Conservation (phyloP, 1,284 basidiomycete species). For the Puccinia brachypodii region DNA sequence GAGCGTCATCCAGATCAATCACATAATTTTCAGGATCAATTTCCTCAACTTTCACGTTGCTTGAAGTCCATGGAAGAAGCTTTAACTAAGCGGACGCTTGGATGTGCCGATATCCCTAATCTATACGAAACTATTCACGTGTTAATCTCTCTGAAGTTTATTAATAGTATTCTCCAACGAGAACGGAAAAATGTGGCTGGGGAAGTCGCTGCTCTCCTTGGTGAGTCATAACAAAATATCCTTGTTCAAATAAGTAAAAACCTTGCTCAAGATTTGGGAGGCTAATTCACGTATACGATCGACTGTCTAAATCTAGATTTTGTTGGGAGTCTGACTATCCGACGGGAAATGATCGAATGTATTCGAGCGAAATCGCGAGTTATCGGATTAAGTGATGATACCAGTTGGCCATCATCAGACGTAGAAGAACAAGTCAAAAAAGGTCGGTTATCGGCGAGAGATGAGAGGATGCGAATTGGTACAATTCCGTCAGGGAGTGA, state of each 20-base stretch:
- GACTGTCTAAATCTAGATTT: conserved; percentile 60
- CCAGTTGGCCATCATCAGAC: conserved; percentile 50
- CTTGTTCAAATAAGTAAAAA: no score
- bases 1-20: background rate
- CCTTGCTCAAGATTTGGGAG: background rate
- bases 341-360: conserved; percentile 65
- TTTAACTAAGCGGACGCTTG: conserved; percentile 26
- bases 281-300: background rate
- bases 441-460: conserved; percentile 50
- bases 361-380: conserved; percentile 63
- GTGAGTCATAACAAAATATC: conserved; percentile 18
- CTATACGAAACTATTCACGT: conserved; percentile 31
- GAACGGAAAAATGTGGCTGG: conserved; percentile 37
- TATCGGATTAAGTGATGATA: conserved; percentile 56
- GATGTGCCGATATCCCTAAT: conserved; percentile 33
- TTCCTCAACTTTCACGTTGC: conserved; percentile 32
- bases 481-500: background rate
- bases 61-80: conserved; percentile 34
- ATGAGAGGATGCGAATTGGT: background rate
- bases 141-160: conserved; percentile 43
- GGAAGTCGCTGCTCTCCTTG: conserved; percentile 42
- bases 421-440: conserved; percentile 58
- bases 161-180: conserved; percentile 25
- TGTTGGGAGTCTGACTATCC: conserved; percentile 71
- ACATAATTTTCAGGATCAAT: conserved; percentile 15